Conservation (phyloP, 805 yeast species). For the Starmerella kuoi region DNA sequence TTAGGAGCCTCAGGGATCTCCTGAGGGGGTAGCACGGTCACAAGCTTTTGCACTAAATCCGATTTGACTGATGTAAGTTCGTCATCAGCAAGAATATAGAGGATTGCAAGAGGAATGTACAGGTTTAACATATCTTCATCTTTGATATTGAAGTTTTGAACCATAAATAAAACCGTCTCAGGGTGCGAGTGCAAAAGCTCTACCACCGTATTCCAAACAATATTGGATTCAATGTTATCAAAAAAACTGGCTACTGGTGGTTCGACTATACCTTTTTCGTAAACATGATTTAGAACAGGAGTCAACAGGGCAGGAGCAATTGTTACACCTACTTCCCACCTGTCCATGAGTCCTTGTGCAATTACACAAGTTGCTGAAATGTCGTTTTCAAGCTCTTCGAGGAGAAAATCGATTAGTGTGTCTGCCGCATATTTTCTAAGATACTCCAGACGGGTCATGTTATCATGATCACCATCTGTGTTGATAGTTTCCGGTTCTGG, state of each 20-base stretch:
- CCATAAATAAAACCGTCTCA: conserved; percentile 44
- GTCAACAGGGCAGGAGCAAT: conserved; percentile 58
- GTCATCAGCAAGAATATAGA: conserved; percentile 25
- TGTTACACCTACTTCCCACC: conserved; percentile 83
- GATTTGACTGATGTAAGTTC: conserved; percentile 2
- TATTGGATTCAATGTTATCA: conserved; percentile 71
- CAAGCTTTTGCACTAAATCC: conserved; percentile 32
- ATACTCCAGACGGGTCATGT: conserved; percentile 37
- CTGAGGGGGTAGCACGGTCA: conserved; percentile 47
- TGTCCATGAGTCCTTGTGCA: conserved; percentile 65
- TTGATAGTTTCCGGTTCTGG: conserved; percentile 40
- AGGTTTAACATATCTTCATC: conserved; percentile 77
- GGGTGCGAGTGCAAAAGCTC: conserved; percentile 32
- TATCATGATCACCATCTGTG: conserved; percentile 4
- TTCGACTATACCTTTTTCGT: conserved; percentile 2
- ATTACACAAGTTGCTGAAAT: conserved; percentile 42
- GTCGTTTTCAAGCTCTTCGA: conserved; percentile 29
- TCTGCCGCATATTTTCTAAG: conserved; percentile 47
- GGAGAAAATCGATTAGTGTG: conserved; percentile 42
- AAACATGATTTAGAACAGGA: conserved; percentile 42
- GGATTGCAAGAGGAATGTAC: conserved; percentile 62
- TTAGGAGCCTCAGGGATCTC: conserved; percentile 25
- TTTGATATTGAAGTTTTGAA: conserved; percentile 54
- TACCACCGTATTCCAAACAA: conserved; percentile 60
- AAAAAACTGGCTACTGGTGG: conserved; percentile 54